Evolutionary conservation across 176 grass and related monocot species (phyloP), one percentile per base, ranked within the genome.

Genomic region (Miscanthus lutarioriparius): DNA sequence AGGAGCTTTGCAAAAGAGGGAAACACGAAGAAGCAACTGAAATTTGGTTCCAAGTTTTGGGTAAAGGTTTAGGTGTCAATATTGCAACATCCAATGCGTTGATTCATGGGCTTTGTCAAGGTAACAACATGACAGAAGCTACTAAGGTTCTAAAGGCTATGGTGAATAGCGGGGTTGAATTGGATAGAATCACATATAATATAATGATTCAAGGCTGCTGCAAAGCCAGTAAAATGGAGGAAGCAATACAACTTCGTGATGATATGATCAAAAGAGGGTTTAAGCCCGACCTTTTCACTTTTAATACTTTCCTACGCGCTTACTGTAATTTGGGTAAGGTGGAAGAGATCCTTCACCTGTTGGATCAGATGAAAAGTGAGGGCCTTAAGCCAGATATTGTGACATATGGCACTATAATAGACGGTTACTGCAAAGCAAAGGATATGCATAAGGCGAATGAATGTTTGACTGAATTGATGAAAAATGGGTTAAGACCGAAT

Each of bases 141-240:
- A 79, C 87, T 81, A 84, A 77, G 78, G 44, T 97, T 74, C 72
- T 97, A 70, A 77, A 69, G 44, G 83, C 81, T 69, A 97, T 97
- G 81, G 78, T 93, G 47, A 75, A 77, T 53, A 91, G 58, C 28
- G 87, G 91, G 63, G 48, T 91, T 78, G 65, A 71, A 83, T 80
- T 91, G 78, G 91, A 97, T 85, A 88, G 23, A n/a, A 78, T 97
- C 75, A 97, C 95, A 43, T 97, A 95, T 84, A 97, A 97, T 76
- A 97, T 80, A 74, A 85, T 97, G 82, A 95, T 97, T 54, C 70
- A 73, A 76, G 84, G 87, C 64, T 94, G 73, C 74, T 97, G 92
- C 89, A 95, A 91, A 92, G 82, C 82, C 20, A 58, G 80, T 64
- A 97, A 90, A 88, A 86, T 93, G 53, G 86, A 91, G 19, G 88